These are phyloP conservation scores for Nakaseomyces glabratus DNA, from an alignment of 1,139 yeast genomes.

Conservation along the genomic window DNA sequence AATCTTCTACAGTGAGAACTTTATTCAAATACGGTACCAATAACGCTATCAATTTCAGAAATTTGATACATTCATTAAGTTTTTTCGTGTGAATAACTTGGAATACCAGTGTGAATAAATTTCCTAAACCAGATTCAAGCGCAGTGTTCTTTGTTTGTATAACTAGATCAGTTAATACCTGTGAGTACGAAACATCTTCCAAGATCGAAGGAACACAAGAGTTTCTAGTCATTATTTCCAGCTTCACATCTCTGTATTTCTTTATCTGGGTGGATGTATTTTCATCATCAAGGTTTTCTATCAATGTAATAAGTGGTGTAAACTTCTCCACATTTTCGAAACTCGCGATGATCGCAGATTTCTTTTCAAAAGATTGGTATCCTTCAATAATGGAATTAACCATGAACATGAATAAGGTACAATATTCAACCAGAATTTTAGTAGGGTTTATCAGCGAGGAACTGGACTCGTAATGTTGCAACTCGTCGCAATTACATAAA, in stretches of 20 bases:
- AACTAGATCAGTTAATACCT: constrained; percentile 16
- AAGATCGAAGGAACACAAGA: constrained; percentile 1
- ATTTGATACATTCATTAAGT: constrained; percentile 28
- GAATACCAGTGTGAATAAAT: constrained; percentile 17
- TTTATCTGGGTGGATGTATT: constrained; percentile 3
- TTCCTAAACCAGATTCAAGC: constrained; percentile 20
- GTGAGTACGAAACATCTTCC: constrained; percentile 16
- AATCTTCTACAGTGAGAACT: constrained; percentile 50
- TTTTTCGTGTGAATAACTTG: constrained; percentile 23
- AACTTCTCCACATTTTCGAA: constrained; percentile 2
- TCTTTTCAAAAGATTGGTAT: constrained; percentile 5
- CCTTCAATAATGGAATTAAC: constrained; percentile 15
- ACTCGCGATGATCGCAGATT: constrained; percentile 2
- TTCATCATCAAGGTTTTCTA: constrained; percentile 1
- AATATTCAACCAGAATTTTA: constrained; percentile 12
- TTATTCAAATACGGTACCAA: constrained; percentile 4
- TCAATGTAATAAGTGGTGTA: not conserved
- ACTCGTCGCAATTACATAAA: constrained; percentile 5
- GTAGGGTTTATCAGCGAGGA: constrained; percentile 11
- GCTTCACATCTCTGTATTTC: constrained; percentile 1
- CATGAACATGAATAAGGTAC: constrained; percentile 12
- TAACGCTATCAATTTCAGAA: constrained; percentile 16
- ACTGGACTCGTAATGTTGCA: constrained; percentile 3
- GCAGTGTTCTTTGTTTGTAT: constrained; percentile 20
- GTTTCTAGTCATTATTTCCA: constrained; percentile 2